Evolutionary conservation across 768 basidiomycete genomes (phyloP), one percentile per base, ranked within the genome.

Genomic region (Tylopilus sp.): DNA sequence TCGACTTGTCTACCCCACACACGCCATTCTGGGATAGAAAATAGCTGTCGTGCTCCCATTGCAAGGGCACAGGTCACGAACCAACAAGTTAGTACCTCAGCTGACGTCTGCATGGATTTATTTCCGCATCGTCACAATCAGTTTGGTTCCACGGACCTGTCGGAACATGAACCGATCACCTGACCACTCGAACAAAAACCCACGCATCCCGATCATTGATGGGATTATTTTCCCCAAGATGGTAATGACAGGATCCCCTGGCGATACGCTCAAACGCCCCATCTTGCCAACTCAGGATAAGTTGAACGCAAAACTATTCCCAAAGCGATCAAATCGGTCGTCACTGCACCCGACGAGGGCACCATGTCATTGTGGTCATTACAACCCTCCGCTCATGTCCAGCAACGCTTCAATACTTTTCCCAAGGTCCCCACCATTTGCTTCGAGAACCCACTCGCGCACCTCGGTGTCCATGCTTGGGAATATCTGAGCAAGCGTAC

Each of bases 401-500:
- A 93, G 70, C 54, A 93, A 65, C 44, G 77, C 81, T 63, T 95
- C 94, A 59, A 95, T 94, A 64, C 91, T 94, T 77, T 80, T 82
- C 38, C 92, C 93, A 51, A 97, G 64, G 72, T 97, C 92, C 18
- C 91, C 89, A 8, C 80, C 81, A 60, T 92, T 92, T 40, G 90
- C 91, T 65, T 95, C 93, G 51, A 95, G 71, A 31, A 98, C 91
- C 81, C 82, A 86, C 52, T 93, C 89, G 38, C 92, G 79, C 28
- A 97, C 82, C 68, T 95, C 95, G 41, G 67, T 67, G 62, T 98
- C 95, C 57, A 88, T 75, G 10, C 67, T 68, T 2, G 94, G 94
- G 78, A 98, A 98, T 55, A 95, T 95, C 70, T 95, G 91, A 50
- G 79, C 70, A 55, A 98, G 71, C 26, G 93, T 95, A 58, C 84